Evolutionary conservation across 2,329 filamentous ascomycete genomes (phyloP).

Genomic region (Microthyrium microscopicum): DNA sequence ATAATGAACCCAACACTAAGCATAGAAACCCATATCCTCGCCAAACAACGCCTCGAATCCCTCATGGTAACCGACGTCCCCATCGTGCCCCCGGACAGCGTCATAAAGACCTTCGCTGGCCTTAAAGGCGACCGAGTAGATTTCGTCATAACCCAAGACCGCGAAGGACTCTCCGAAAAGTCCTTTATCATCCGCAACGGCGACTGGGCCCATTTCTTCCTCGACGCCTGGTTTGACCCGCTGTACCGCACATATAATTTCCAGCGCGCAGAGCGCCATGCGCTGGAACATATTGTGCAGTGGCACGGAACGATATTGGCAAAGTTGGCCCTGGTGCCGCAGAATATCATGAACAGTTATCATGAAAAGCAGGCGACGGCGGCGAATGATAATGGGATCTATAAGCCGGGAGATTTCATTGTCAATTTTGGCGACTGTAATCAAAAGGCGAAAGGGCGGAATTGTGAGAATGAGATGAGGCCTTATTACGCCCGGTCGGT

Average conservation of each 20-base stretch:
- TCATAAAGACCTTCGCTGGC: conserved; percentile 85
- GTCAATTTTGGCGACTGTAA: conserved; percentile 64
- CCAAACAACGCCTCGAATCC: conserved; percentile 47
- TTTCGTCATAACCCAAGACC: conserved; percentile 71
- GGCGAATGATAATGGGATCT: conserved; percentile 33
- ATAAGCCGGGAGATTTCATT: conserved; percentile 71
- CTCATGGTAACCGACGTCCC: conserved; percentile 74
- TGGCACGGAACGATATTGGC: conserved; percentile 96
- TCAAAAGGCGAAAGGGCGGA: conserved; percentile 23
- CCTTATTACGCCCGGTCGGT: too few species aligned
- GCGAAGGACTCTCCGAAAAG: conserved; percentile 55
- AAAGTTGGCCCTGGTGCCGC: conserved; percentile 76
- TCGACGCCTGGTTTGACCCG: conserved; percentile 94
- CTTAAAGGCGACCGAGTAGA: conserved; percentile 65
- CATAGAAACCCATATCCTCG: conserved; percentile 56
- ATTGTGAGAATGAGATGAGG: conserved; percentile 57
- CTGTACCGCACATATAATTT: conserved; percentile 91
- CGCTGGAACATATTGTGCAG: conserved; percentile 48
- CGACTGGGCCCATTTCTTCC: conserved; percentile 81
- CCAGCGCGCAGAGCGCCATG: conserved; percentile 83
- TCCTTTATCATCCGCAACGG: conserved; percentile 71
- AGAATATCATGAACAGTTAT: conserved; percentile 68
- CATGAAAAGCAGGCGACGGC: conserved; percentile 21
- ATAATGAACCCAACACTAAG: conserved; percentile 69
- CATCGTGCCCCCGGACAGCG: conserved; percentile 86